phyloP scores from a whole-genome alignment of 345 rosid species.

The Murraya koenigii region DNA sequence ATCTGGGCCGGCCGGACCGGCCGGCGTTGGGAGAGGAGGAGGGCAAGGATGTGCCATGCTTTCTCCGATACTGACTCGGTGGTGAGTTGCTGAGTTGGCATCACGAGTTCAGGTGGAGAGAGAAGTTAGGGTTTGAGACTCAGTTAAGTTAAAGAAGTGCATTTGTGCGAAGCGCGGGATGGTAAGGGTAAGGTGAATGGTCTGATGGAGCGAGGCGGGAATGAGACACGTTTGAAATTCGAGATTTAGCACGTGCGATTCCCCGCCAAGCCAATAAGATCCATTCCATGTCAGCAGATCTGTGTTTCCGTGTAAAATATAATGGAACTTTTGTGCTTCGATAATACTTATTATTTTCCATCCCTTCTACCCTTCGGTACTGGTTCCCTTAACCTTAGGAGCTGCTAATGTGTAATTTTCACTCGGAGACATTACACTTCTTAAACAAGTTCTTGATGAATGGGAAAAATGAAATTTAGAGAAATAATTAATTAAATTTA shows the following conservation, averaged over 20 bases:
- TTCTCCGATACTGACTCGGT: constrained; percentile 24
- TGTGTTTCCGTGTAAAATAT: neutral
- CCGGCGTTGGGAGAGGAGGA: constrained; percentile 48
- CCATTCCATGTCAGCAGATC: neutral
- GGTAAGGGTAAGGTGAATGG: neutral
- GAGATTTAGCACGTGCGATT: constrained; percentile 25
- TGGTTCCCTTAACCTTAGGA: too few relatives aligned
- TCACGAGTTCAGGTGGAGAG: constrained; percentile 17
- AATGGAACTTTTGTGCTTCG: neutral
- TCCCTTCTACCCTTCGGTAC: too few relatives aligned
- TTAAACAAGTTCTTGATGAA: too few relatives aligned
- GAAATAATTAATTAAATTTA: too few relatives aligned
- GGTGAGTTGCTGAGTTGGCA: constrained; percentile 27
- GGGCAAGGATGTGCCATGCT: constrained; percentile 56
- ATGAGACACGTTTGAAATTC: constrained; percentile 18
- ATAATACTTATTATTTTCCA: too few relatives aligned
- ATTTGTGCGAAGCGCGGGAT: neutral
- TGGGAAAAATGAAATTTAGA: too few relatives aligned
- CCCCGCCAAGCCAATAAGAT: constrained; percentile 18
- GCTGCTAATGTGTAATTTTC: too few relatives aligned
- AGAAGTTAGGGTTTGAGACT: constrained; percentile 10
- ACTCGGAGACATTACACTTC: too few relatives aligned
- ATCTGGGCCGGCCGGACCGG: constrained; percentile 39
- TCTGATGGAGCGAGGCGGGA: constrained; percentile 22
- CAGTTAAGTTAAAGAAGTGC: neutral